Conservation (phyloP, 495 filamentous ascomycete genomes). For the Jackrogersella multiformis region DNA sequence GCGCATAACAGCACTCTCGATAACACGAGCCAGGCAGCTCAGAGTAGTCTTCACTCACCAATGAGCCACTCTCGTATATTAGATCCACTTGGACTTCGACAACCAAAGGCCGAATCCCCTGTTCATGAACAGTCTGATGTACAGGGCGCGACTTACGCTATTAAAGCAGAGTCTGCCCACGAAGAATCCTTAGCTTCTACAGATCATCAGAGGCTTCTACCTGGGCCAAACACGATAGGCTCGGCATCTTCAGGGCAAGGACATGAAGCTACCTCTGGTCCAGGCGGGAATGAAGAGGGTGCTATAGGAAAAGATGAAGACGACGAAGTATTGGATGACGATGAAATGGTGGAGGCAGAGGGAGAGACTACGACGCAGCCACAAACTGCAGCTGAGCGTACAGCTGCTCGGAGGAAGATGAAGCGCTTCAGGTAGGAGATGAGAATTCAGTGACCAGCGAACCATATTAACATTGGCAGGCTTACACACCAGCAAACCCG, state of each 20-base stretch:
- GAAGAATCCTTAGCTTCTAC: conserved; percentile 57
- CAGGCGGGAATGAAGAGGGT: conserved; percentile 55
- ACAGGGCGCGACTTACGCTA: conserved; percentile 50
- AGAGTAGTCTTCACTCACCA: conserved; percentile 46
- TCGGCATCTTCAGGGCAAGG: conserved; percentile 53
- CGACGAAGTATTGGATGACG: conserved; percentile 62
- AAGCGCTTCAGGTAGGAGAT: conserved; percentile 85
- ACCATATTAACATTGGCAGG: conserved; percentile 56
- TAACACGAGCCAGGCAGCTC: conserved; percentile 45
- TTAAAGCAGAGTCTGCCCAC: conserved; percentile 52
- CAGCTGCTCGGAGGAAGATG: conserved; percentile 90
- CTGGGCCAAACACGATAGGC: conserved; percentile 54
- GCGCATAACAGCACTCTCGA: conserved; percentile 49
- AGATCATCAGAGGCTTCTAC: conserved; percentile 52
- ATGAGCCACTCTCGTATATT: conserved; percentile 51
- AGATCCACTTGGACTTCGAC: conserved; percentile 58
- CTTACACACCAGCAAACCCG: conserved; percentile 97
- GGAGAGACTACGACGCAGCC: conserved; percentile 58
- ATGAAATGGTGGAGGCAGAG: conserved; percentile 60
- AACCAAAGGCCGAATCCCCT: conserved; percentile 49
- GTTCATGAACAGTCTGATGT: conserved; percentile 51
- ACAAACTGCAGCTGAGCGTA: conserved; percentile 73
- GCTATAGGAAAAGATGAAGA: conserved; percentile 62
- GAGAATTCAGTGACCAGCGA: neutral
- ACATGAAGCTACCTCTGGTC: conserved; percentile 43